These are phyloP conservation scores for Macrophomina tecta DNA, from an alignment of 2,329 filamentous ascomycete species.

Conservation along the genomic window DNA sequence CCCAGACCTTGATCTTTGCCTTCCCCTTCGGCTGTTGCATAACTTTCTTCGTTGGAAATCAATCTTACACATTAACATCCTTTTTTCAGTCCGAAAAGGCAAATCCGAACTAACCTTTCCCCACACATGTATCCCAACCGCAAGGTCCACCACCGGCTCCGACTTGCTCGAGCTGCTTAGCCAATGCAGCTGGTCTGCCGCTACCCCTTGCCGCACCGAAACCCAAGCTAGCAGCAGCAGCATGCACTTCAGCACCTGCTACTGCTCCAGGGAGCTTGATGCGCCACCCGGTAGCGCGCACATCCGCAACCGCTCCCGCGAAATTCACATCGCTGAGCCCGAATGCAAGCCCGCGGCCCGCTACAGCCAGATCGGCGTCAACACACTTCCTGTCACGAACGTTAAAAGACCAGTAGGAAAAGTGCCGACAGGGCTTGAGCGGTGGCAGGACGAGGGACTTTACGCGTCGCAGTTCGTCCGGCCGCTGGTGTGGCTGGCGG, in stretches of 20 bases:
- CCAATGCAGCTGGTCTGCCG: not conserved
- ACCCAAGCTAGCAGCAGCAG: not conserved
- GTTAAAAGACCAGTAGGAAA: no score
- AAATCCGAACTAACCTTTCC: not conserved
- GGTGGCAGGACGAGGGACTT: not conserved
- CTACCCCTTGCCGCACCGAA: not conserved
- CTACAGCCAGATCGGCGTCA: no score
- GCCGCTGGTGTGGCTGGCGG: not conserved
- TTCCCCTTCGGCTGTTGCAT: not conserved
- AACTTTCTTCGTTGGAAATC: not conserved
- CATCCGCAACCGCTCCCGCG: no score
- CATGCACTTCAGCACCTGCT: not conserved
- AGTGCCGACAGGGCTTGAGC: no score
- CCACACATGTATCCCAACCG: not conserved
- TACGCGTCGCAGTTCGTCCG: not conserved
- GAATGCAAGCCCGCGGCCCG: no score
- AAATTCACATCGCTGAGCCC: no score
- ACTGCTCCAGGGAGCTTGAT: no score
- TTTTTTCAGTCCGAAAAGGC: not conserved
- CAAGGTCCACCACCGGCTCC: not conserved
- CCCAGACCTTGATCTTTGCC: not conserved
- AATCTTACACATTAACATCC: not conserved
- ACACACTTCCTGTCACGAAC: not conserved
- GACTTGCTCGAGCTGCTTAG: not conserved
- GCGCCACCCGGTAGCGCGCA: no score